phyloP scores from a whole-genome alignment of 2,329 filamentous ascomycete genomes.

The Colletotrichum sp. region DNA sequence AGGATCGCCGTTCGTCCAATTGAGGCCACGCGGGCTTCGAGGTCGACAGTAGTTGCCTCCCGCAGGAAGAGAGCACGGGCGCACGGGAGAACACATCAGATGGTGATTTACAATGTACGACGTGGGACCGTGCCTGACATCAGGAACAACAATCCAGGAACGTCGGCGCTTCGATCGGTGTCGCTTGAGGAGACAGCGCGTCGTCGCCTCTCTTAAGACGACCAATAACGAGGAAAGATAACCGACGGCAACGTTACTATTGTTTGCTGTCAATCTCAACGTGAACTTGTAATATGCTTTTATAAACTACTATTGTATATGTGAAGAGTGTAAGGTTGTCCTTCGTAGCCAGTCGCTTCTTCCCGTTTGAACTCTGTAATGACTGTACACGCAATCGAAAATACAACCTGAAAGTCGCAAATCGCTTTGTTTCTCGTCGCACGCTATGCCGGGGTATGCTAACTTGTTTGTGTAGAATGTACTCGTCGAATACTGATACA shows the following conservation, averaged over 20 bases:
- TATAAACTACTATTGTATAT: not conserved
- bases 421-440: not conserved
- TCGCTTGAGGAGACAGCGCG: not conserved
- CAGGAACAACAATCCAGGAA: not conserved
- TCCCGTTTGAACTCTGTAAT: not conserved
- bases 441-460: constrained; percentile 14
- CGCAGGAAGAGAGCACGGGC: not conserved
- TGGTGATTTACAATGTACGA: not conserved
- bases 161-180: not conserved
- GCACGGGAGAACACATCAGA: not conserved
- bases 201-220: not conserved
- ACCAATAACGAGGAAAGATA: not conserved
- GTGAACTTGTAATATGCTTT: not conserved
- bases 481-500: not conserved
- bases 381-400: constrained; percentile 4
- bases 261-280: not conserved
- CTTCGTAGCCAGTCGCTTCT: not conserved
- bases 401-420: not conserved
- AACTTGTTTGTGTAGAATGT: not conserved
- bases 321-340: not conserved
- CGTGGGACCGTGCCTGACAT: constrained; percentile 5
- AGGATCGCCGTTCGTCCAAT: not conserved
- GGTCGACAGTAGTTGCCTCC: not conserved
- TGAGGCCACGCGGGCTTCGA: not conserved
- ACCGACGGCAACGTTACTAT: not conserved